Percentiles rank a stretch among this genome's conserved stretches.
phyloP scores from a whole-genome alignment of 1,284 basidiomycete species.

The Naganishia sp. region DNA sequence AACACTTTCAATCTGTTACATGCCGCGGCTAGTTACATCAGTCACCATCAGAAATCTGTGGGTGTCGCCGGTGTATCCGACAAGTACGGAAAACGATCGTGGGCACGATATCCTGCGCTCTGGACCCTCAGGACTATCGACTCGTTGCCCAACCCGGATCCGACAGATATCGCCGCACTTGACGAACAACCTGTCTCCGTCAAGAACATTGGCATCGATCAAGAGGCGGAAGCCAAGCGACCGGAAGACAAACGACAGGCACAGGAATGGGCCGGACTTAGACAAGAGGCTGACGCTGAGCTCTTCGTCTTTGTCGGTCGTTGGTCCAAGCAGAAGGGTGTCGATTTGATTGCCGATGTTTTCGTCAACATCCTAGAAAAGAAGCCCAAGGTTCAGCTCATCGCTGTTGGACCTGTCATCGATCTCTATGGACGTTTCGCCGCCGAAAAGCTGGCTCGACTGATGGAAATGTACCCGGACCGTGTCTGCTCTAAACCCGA shows the following conservation, averaged over 20 bases:
- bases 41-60: constrained; percentile 83
- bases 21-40: constrained; percentile 86
- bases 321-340: constrained; percentile 95
- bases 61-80: constrained; percentile 94
- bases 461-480: constrained; percentile 93
- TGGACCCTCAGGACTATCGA: constrained; percentile 94
- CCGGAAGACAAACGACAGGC: constrained; percentile 86
- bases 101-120: constrained; percentile 89
- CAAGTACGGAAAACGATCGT: constrained; percentile 91
- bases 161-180: constrained; percentile 85
- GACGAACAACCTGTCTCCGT: constrained; percentile 74
- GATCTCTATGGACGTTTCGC: constrained; percentile 91
- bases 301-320: constrained; percentile 92
- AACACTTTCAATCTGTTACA: constrained; percentile 94
- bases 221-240: constrained; percentile 78
- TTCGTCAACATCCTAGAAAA: constrained; percentile 88
- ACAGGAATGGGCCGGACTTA: constrained; percentile 89
- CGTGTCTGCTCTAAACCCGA: constrained; percentile 90
- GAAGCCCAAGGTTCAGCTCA: constrained; percentile 77
- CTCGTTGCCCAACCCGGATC: constrained; percentile 85
- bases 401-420: constrained; percentile 87
- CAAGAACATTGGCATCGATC: constrained; percentile 73
- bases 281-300: constrained; percentile 82
- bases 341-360: constrained; percentile 89
- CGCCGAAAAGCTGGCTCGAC: constrained; percentile 81